phyloP scores from a whole-genome alignment of 331 rosid species.

The Malus hybrid region DNA sequence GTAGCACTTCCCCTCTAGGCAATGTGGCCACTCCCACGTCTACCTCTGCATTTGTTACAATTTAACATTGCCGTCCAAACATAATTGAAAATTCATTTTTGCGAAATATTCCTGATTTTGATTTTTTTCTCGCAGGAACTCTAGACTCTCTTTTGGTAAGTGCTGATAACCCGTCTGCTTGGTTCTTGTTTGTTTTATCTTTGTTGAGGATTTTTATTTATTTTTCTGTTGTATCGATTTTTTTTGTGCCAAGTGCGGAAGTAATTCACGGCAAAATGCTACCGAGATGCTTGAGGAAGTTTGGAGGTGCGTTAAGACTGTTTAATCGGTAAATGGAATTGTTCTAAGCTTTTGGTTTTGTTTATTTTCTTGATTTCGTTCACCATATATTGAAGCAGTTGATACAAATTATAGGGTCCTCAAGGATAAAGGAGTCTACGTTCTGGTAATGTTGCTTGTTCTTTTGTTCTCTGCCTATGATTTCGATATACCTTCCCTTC shows the following conservation, averaged over 20 bases:
- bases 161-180: constrained; percentile 6
- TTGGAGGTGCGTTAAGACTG: constrained; percentile 64
- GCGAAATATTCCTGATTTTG: no score
- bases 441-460: constrained; percentile 48
- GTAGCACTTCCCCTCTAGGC: no score
- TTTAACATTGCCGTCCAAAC: no score
- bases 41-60: no score
- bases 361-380: constrained; percentile 64
- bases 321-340: not conserved
- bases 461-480: not conserved
- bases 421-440: constrained; percentile 78
- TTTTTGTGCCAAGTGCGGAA: constrained; percentile 45
- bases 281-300: constrained; percentile 66
- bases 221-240: constrained; percentile 1
- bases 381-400: constrained; percentile 89
- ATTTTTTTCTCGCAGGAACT: constrained; percentile 57
- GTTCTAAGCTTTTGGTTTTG: constrained; percentile 14
- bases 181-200: not conserved
- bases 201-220: no score
- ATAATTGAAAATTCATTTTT: no score
- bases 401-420: constrained; percentile 95
- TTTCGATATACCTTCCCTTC: not conserved
- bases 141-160: constrained; percentile 91
- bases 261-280: constrained; percentile 58
- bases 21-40: no score